phyloP scores from a whole-genome alignment of 2,329 filamentous ascomycete species.

The Dendryphion nanum region DNA sequence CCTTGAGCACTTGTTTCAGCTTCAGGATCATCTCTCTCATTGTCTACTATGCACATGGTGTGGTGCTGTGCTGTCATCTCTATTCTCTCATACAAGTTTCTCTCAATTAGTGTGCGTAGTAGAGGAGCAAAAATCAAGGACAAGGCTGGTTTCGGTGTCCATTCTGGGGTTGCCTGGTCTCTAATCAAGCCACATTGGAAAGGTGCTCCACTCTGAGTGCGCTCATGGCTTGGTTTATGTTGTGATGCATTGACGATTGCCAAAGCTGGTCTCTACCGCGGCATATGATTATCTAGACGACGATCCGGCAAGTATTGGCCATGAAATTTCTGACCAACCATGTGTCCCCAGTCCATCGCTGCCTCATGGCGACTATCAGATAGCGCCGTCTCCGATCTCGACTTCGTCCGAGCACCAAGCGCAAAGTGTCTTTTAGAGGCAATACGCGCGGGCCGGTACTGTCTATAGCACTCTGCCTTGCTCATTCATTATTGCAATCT shows the following conservation, averaged over 20 bases:
- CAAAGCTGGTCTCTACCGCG: not conserved
- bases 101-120: conserved; percentile 14
- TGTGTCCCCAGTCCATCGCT: not conserved
- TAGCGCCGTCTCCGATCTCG: not conserved
- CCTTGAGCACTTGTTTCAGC: conserved; percentile 20
- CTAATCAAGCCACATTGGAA: conserved; percentile 10
- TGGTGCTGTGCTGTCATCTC: conserved; percentile 15
- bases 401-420: no score
- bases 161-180: conserved; percentile 7
- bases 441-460: no score
- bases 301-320: not conserved
- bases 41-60: conserved; percentile 9
- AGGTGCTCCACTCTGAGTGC: not conserved
- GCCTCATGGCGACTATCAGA: not conserved
- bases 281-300: no score
- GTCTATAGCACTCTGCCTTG: not conserved
- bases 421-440: no score
- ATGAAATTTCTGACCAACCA: not conserved
- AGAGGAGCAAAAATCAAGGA: conserved; percentile 17
- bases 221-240: conserved; percentile 1
- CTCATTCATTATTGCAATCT: not conserved
- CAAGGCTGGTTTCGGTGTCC: conserved; percentile 29
- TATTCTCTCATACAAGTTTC: conserved; percentile 14
- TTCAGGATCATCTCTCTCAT: conserved; percentile 18
- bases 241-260: not conserved